Evolutionary conservation across 2,329 filamentous ascomycete genomes (phyloP), one percentile per base, ranked within the genome.

Genomic region (Alternaria consortialis): DNA sequence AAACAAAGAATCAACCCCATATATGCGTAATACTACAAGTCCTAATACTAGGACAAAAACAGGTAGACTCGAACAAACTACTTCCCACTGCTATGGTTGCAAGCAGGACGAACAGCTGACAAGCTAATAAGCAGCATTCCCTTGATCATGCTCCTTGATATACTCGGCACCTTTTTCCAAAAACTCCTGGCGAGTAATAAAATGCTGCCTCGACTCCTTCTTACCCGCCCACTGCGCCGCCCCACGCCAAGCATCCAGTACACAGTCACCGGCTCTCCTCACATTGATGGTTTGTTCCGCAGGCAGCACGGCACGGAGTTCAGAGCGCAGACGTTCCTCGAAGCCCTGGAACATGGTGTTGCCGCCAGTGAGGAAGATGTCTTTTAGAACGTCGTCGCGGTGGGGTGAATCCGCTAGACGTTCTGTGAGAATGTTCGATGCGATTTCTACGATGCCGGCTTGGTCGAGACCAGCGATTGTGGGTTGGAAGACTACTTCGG

Each of bases 291-390:
- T 82, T 31, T 89, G 82, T 12, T 88, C 91, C 3, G 89, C 86
- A 0, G 94, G 93, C 65, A 98, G 78, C 61, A 92, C 86, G 1
- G 89, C 87, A 37, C 86, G 85, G 54, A 98, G 48, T 31, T 86
- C 83, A 17, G 88, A 88, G 89, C 13, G 88, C 85, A 2, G 93
- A 91, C 68, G 97, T 78, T 96, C 90, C 72, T 97, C 93, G 74
- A 99, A 97, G 65, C 91, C 91, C 60, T 86, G 81, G 80, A 97
- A 97, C 46, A 97, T 81, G 0, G 91, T 93, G 77, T 94, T 94
- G 15, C 96, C 95, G n/a, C 95, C 94, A 0, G 94, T 98, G 40
- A 98, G 80, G 82, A 99, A 98, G 37, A 99, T 86, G 76, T 99
- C 94, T 46, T 87, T 88, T 23, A 97, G 81, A 43, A 97, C 88